Evolutionary conservation across 495 filamentous ascomycete genomes (phyloP).

Genomic region (Pseudevernia furfuracea): DNA sequence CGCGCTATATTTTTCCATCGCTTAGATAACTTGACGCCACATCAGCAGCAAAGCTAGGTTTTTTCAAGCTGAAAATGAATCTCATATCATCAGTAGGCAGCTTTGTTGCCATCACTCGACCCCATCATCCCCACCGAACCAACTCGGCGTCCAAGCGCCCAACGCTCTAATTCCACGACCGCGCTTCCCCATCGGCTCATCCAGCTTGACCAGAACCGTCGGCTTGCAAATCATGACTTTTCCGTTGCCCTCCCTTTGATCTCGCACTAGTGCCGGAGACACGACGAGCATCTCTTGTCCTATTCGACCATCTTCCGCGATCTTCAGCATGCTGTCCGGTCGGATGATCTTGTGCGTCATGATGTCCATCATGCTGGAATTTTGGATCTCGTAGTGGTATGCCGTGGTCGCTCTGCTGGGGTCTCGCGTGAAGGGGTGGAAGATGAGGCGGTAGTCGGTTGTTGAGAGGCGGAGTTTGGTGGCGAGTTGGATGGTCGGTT

Average conservation of each 20-base stretch:
- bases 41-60: too few relatives aligned
- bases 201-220: conserved; percentile 20
- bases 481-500: conserved; percentile 16
- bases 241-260: conserved; percentile 3
- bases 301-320: conserved; percentile 23
- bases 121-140: conserved; percentile 22
- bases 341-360: conserved; percentile 21
- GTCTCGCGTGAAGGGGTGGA: conserved; percentile 14
- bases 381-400: conserved; percentile 18
- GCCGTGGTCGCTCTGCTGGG: conserved; percentile 3
- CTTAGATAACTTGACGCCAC: too few relatives aligned
- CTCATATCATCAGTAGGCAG: not conserved
- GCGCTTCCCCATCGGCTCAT: conserved; percentile 26
- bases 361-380: conserved; percentile 19
- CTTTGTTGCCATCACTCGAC: not conserved
- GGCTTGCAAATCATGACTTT: conserved; percentile 21
- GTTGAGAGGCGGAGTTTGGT: conserved; percentile 20
- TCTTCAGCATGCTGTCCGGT: conserved; percentile 17
- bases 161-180: conserved; percentile 18
- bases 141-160: conserved; percentile 21
- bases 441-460: conserved; percentile 19
- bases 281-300: conserved; percentile 24
- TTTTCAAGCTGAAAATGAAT: too few relatives aligned
- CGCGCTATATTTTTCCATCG: too few relatives aligned
- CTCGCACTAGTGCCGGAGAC: conserved; percentile 13